Evolutionary conservation across 495 filamentous ascomycete species (phyloP).

Genomic region (Aspergillus cavernicola): DNA sequence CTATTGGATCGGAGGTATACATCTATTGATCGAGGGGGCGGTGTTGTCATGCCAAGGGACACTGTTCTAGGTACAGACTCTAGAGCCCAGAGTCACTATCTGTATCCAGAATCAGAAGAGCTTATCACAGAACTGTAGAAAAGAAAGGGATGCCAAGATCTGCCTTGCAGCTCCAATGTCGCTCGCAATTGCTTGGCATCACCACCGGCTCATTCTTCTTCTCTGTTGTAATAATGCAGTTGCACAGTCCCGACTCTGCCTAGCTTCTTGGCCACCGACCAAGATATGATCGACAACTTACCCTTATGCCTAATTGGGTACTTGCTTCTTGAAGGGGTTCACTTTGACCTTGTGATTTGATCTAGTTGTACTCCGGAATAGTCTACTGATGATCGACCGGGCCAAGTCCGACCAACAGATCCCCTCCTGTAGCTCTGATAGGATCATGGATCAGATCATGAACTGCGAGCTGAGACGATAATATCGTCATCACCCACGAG

Average conservation of each 20-base stretch:
- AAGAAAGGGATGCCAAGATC: constrained; percentile 11
- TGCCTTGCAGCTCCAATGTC: constrained; percentile 9
- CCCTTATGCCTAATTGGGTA: neutral
- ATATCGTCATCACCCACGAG: too few species aligned
- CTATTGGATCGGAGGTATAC: constrained; percentile 6
- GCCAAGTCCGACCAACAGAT: constrained; percentile 10
- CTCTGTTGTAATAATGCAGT: neutral
- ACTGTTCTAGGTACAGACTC: neutral
- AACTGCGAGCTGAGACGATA: too few species aligned
- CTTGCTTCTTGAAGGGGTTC: neutral
- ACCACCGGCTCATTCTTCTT: neutral
- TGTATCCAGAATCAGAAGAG: too few species aligned
- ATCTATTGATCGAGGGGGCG: neutral
- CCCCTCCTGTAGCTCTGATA: too few species aligned
- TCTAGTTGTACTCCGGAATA: too few species aligned
- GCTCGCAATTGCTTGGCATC: constrained; percentile 15
- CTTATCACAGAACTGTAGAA: too few species aligned
- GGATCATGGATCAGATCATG: too few species aligned
- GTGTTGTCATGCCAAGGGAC: neutral
- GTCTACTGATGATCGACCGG: too few species aligned
- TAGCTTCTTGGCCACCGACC: neutral
- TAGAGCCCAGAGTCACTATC: neutral
- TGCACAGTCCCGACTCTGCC: neutral
- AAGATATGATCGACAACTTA: neutral
- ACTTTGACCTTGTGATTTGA: neutral